A percentile compares a stretch with the other conserved stretches of the same genome.
Conservation (phyloP, 805 yeast genomes). For the Candida krabiensis region DNA sequence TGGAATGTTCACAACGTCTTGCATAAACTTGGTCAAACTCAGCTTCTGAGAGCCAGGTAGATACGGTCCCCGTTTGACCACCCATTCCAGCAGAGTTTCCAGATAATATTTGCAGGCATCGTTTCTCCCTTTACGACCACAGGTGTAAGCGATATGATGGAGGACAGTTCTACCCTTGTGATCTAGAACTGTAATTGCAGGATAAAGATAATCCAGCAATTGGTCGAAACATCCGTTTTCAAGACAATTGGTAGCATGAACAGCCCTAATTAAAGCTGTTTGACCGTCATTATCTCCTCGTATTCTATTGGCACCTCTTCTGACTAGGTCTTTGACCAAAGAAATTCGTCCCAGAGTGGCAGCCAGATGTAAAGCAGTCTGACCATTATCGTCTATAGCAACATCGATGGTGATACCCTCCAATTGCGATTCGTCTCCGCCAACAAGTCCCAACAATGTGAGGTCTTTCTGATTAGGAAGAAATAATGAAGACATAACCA, state of each 20-base stretch:
- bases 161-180: conserved; percentile 74
- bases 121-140: conserved; percentile 72
- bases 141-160: conserved; percentile 82
- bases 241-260: conserved; percentile 78
- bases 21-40: conserved; percentile 57
- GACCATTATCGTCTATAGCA: conserved; percentile 90
- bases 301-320: conserved; percentile 64
- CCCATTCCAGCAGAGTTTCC: conserved; percentile 74
- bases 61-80: conserved; percentile 54
- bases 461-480: conserved; percentile 39
- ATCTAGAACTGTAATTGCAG: conserved; percentile 66
- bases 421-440: conserved; percentile 27
- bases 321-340: conserved; percentile 67
- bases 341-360: conserved; percentile 81
- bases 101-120: conserved; percentile 73
- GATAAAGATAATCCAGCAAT: conserved; percentile 71
- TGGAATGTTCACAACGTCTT: conserved; percentile 78
- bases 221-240: conserved; percentile 74
- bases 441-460: conserved; percentile 27
- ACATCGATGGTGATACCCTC: conserved; percentile 64
- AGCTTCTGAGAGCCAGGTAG: conserved; percentile 44
- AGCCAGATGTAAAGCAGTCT: conserved; percentile 95
- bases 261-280: conserved; percentile 81
- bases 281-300: conserved; percentile 84
- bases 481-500: conserved; percentile 50